Evolutionary conservation across 2,329 filamentous ascomycete species (phyloP), one percentile per base, ranked within the genome.

Genomic region (Didymella exigua): DNA sequence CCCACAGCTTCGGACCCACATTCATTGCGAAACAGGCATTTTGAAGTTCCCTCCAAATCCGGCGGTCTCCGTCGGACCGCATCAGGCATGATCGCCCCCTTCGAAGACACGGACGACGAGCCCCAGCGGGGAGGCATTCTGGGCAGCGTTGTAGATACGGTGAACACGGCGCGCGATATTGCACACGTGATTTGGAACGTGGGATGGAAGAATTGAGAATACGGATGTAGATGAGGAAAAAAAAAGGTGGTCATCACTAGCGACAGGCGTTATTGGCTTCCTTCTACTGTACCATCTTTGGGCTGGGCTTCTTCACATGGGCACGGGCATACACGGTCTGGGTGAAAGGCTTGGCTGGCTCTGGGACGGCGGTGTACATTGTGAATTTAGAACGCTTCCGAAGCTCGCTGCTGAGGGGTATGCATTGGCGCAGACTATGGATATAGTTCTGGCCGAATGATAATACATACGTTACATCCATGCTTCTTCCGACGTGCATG

Each of bases 11-110:
- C 61, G 8, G 58, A 66, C 38, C 54, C 65, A 21, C 59, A 67
- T 31, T 56, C 60, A 34, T 56, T 62, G 54, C 62, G 64, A 27
- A 51, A 56, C 37, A 61, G 56, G 46, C 56, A 49, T 29, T 49
- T 58, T n/a, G 50, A 56, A 8, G 56, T 63, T n/a, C 58, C 59
- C 10, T 62, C 62, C 7, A 60, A 67, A 40, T 62, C 65, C 3
- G 71, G 73, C 16, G 87, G 87, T 47, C 87, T 96, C 80, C 86
- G 88, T 59, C 84, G 92, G 63, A 96, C 91, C 18, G 81, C 86
- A 45, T 95, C 91, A 33, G 92, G 91, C 63, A 96, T 96, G 90
- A 89, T 96, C 67, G 93, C 96, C 89, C 90, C 91, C 7, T 89
- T 88, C 65, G 89, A 92, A 64, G 89, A 92, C 64, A 86, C 86